phyloP scores from a whole-genome alignment of 805 yeast species.

The Citeromyces matritensis region DNA sequence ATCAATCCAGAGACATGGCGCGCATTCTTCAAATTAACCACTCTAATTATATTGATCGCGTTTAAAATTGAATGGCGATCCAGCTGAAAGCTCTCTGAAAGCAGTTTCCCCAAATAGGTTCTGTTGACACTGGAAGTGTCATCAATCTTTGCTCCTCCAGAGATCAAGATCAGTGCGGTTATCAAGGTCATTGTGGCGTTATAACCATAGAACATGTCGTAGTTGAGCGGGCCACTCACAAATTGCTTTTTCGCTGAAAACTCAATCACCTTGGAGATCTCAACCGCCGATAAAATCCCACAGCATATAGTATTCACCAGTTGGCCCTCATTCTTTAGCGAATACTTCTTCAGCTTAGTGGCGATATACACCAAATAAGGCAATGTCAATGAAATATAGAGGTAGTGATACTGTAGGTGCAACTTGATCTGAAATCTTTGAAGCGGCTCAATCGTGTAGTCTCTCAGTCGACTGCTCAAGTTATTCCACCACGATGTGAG shows the following conservation, averaged over 20 bases:
- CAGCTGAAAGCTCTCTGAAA: too few species aligned
- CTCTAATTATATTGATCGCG: conserved; percentile 18
- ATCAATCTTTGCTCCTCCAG: conserved; percentile 6
- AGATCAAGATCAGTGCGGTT: conserved; percentile 13
- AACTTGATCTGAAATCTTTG: conserved; percentile 24
- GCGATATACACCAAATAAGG: conserved; percentile 26
- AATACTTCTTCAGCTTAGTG: conserved; percentile 14
- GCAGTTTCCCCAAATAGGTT: conserved; percentile 12
- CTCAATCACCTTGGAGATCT: conserved; percentile 20
- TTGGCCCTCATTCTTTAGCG: conserved; percentile 23
- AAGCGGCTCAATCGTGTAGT: conserved; percentile 14
- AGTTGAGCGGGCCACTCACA: conserved; percentile 16
- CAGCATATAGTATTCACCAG: conserved; percentile 20
- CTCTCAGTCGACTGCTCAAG: conserved; percentile 16
- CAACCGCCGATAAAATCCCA: conserved; percentile 23
- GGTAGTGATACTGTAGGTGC: conserved; percentile 23
- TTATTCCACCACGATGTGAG: conserved; percentile 18
- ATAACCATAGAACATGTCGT: conserved; percentile 21
- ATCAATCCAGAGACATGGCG: conserved; percentile 23
- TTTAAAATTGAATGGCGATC: conserved; percentile 4
- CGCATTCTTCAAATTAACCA: conserved; percentile 14
- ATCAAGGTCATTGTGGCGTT: conserved; percentile 18
- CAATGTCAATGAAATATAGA: conserved; percentile 22
- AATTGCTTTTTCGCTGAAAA: conserved; percentile 19
- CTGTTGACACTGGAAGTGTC: conserved; percentile 13